These are phyloP conservation scores for Capillidium heterosporum DNA, from an alignment of 371 early-diverging fungal genomes.

Conservation along the genomic window DNA sequence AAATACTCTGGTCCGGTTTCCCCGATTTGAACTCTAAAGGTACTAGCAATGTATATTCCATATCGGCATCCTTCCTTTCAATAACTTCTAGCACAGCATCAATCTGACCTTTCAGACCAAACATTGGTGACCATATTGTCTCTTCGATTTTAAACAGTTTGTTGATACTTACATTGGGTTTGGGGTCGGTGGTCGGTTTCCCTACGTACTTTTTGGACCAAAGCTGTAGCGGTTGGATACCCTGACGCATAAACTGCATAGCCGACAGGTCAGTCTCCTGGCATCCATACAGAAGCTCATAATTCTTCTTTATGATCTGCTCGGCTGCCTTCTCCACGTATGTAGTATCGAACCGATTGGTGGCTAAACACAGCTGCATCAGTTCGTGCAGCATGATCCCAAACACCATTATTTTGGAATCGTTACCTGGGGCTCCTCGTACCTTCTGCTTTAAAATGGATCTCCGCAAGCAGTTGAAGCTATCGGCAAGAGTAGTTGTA, in stretches of 20 bases:
- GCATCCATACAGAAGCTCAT: constrained; percentile 9
- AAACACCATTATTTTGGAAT: constrained; percentile 32
- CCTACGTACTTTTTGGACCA: constrained; percentile 5
- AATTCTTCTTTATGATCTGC: background rate
- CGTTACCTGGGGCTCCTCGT: constrained; percentile 12
- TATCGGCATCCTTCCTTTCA: constrained; percentile 8
- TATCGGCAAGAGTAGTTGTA: constrained; percentile 49
- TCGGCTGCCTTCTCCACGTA: constrained; percentile 13
- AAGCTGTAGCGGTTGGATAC: background rate
- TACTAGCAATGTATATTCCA: constrained; percentile 7
- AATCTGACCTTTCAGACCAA: constrained; percentile 84
- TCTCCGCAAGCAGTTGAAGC: constrained; percentile 46
- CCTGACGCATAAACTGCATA: constrained; percentile 8
- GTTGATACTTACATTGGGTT: constrained; percentile 22
- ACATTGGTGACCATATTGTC: constrained; percentile 75
- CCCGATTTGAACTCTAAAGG: constrained; percentile 93
- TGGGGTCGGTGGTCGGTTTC: background rate
- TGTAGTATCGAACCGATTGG: constrained; percentile 24
- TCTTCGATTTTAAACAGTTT: constrained; percentile 80
- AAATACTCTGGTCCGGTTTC: constrained; percentile 19
- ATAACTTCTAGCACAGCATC: constrained; percentile 29
- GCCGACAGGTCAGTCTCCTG: constrained; percentile 15
- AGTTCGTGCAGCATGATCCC: constrained; percentile 61
- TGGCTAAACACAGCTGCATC: constrained; percentile 33
- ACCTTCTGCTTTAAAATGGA: constrained; percentile 46